phyloP scores from a whole-genome alignment of 805 yeast species.

The Barnettozyma californica region DNA sequence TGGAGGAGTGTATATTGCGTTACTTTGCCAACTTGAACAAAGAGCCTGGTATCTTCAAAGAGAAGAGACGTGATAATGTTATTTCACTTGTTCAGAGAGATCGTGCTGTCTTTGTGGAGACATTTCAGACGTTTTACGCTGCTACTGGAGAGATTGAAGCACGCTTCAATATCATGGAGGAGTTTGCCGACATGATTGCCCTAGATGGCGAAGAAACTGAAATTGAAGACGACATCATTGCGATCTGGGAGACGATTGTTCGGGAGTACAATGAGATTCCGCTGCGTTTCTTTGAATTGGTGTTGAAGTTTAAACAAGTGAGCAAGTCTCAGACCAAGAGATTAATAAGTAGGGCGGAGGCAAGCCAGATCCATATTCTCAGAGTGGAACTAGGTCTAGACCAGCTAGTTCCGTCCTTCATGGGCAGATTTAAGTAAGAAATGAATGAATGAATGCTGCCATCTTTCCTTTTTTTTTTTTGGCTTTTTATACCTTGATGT shows the following conservation, averaged over 20 bases:
- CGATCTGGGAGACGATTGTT: slow-evolving; percentile 10
- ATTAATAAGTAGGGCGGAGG: slow-evolving; percentile 5
- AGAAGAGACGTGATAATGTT: slow-evolving; percentile 35
- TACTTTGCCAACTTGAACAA: slow-evolving; percentile 44
- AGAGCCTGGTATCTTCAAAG: slow-evolving; percentile 34
- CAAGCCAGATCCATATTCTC: slow-evolving; percentile 5
- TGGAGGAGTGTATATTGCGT: slow-evolving; percentile 45
- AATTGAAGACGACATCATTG: slow-evolving; percentile 7
- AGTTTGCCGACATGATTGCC: slow-evolving; percentile 46
- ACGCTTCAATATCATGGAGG: slow-evolving; percentile 56
- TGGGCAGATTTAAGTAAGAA: slow-evolving; percentile 11
- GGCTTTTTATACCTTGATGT: slow-evolving; percentile 4
- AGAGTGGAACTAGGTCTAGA: slow-evolving; percentile 5
- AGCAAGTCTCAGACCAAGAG: slow-evolving; percentile 5
- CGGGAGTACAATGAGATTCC: slow-evolving; percentile 10
- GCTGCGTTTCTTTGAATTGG: slow-evolving; percentile 6
- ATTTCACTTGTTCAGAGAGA: slow-evolving; percentile 55
- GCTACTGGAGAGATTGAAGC: slow-evolving; percentile 37
- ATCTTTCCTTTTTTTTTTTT: not conserved
- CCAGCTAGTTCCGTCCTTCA: slow-evolving; percentile 7
- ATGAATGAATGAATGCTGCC: not conserved
- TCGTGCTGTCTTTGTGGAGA: slow-evolving; percentile 47
- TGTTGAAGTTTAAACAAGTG: slow-evolving; percentile 7
- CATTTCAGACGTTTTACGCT: slow-evolving; percentile 42
- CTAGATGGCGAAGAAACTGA: slow-evolving; percentile 7